Conservation (phyloP, 1,284 basidiomycete genomes). For the Mycosarcoma maydis region DNA sequence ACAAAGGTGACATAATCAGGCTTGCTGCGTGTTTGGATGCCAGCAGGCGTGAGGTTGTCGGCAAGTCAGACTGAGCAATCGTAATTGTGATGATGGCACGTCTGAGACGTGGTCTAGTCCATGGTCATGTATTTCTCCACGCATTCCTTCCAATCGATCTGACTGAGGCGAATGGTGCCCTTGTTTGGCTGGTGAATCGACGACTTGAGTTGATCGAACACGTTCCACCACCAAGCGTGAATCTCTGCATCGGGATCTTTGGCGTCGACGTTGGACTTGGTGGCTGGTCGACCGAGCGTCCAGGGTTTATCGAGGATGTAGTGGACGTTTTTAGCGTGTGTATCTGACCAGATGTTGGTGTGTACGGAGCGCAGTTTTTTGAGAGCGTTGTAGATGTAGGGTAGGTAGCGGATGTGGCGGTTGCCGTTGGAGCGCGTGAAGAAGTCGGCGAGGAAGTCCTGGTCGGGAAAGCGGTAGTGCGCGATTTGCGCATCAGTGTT, state of each 20-base stretch:
- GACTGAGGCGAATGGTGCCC: too few relatives aligned
- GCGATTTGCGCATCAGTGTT: conserved; percentile 76
- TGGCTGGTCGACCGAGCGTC: too few relatives aligned
- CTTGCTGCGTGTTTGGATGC: too few relatives aligned
- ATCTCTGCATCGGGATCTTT: conserved; percentile 40
- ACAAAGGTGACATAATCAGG: too few relatives aligned
- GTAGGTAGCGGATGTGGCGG: conserved; percentile 73
- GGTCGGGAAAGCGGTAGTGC: conserved; percentile 85
- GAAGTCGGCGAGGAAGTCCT: conserved; percentile 84
- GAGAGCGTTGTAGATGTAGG: conserved; percentile 86
- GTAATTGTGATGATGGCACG: background rate
- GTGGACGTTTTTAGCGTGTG: conserved; percentile 72
- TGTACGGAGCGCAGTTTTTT: conserved; percentile 80
- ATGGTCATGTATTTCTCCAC: conserved; percentile 40
- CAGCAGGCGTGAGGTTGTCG: too few relatives aligned
- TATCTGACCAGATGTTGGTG: conserved; percentile 77
- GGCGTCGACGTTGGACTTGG: conserved; percentile 18
- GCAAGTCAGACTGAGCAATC: background rate
- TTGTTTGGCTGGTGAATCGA: too few relatives aligned
- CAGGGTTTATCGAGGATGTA: conserved; percentile 65
- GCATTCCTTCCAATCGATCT: conserved; percentile 36
- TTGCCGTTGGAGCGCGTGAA: conserved; percentile 72
- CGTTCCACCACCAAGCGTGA: conserved; percentile 60
- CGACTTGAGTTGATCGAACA: conserved; percentile 32
- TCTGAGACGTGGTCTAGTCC: background rate